A percentile compares a stretch with the other conserved stretches of the same genome.
Conservation (phyloP, 1,284 basidiomycete genomes). For the Trametes sp. region DNA sequence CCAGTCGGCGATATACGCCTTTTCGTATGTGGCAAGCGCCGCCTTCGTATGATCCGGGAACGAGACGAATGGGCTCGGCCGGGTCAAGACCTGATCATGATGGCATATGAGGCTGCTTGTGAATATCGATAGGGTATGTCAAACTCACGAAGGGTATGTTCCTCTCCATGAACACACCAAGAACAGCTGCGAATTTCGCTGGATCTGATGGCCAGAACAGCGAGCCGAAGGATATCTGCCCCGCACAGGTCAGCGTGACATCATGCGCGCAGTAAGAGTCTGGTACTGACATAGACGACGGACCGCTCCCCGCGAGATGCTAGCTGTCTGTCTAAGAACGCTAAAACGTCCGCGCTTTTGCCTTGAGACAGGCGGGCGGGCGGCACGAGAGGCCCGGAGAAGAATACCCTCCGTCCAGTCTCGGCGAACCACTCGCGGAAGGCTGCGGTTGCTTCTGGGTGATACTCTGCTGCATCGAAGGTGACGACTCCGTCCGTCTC, state of each 20-base stretch:
- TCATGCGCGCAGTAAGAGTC: neutral
- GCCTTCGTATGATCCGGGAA: constrained; percentile 24
- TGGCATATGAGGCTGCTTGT: no score
- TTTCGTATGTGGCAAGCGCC: constrained; percentile 25
- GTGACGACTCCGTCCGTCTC: constrained; percentile 27
- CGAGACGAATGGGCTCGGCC: constrained; percentile 21
- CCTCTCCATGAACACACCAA: constrained; percentile 28
- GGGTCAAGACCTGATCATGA: constrained; percentile 29
- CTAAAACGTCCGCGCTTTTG: neutral
- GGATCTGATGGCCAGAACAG: constrained; percentile 29
- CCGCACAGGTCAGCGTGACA: neutral
- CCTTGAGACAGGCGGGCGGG: neutral
- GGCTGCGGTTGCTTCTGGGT: constrained; percentile 16
- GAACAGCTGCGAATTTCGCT: constrained; percentile 20
- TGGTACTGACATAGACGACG: constrained; percentile 28
- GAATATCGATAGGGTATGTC: neutral
- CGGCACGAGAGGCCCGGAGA: constrained; percentile 22
- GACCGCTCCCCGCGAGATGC: constrained; percentile 20
- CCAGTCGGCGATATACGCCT: constrained; percentile 28
- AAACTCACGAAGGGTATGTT: constrained; percentile 29
- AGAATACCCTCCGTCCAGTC: constrained; percentile 16
- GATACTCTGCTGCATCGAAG: constrained; percentile 24
- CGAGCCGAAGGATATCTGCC: constrained; percentile 30
- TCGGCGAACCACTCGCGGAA: constrained; percentile 22
- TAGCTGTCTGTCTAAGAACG: neutral